Evolutionary conservation across 352 stramenopile genomes (phyloP).

Genomic region (Lagenidium sp.): DNA sequence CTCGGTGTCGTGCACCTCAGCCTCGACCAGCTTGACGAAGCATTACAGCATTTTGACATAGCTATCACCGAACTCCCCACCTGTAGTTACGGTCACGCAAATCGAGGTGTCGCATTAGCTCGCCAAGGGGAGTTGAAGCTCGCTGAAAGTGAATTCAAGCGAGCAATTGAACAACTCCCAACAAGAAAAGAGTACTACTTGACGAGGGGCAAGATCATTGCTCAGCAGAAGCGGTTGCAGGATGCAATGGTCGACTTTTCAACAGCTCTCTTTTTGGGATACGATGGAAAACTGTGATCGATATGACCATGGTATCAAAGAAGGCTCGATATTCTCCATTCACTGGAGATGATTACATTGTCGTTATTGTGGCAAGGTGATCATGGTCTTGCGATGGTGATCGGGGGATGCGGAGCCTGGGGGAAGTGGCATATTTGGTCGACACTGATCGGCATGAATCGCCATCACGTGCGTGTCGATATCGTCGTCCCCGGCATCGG

Average conservation of each 20-base stretch:
- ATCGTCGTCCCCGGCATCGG: not conserved
- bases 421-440: too few relatives aligned
- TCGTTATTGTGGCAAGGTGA: too few relatives aligned
- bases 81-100: constrained; percentile 61
- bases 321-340: constrained; percentile 1
- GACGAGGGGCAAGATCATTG: constrained; percentile 51
- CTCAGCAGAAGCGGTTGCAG: constrained; percentile 61
- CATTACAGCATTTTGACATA: constrained; percentile 37
- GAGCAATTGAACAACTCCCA: constrained; percentile 58
- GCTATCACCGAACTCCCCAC: constrained; percentile 36
- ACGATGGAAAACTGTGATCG: constrained; percentile 67
- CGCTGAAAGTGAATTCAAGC: constrained; percentile 46
- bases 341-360: constrained; percentile 2
- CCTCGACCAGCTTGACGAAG: constrained; percentile 15
- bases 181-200: constrained; percentile 66
- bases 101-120: constrained; percentile 47
- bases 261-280: constrained; percentile 57
- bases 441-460: not conserved
- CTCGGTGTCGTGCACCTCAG: constrained; percentile 37
- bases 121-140: constrained; percentile 23
- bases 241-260: constrained; percentile 79
- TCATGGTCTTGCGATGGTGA: too few relatives aligned
- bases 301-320: too few relatives aligned
- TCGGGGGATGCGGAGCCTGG: too few relatives aligned
- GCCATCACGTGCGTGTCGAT: not conserved